phyloP scores from a whole-genome alignment of 1,284 basidiomycete genomes.

The Leccinum insigne region DNA sequence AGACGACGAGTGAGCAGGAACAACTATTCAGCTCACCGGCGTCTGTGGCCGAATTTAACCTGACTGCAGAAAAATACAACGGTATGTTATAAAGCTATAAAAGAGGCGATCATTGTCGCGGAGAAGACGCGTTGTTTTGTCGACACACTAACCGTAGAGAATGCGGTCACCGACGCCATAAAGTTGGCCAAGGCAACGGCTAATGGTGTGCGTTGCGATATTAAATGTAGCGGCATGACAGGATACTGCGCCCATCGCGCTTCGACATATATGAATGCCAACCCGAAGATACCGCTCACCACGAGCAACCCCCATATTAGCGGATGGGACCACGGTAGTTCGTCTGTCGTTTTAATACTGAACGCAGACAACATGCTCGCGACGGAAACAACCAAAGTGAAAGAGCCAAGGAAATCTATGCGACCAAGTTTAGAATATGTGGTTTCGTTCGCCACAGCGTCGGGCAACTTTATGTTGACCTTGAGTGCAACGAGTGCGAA shows the following conservation, averaged over 20 bases:
- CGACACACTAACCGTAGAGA: slow-evolving; percentile 67
- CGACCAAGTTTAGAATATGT: slow-evolving; percentile 59
- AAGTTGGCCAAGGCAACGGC: slow-evolving; percentile 83
- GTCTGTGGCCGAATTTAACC: slow-evolving; percentile 66
- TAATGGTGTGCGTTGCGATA: slow-evolving; percentile 75
- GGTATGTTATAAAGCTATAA: slow-evolving; percentile 85
- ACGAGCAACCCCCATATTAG: slow-evolving; percentile 66
- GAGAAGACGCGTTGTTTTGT: slow-evolving; percentile 22
- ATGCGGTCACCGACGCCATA: slow-evolving; percentile 71
- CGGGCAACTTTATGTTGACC: slow-evolving; percentile 69
- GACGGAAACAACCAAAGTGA: slow-evolving; percentile 75
- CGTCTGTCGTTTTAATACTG: slow-evolving; percentile 80
- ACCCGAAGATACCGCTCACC: slow-evolving; percentile 52
- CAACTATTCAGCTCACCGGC: slow-evolving; percentile 55
- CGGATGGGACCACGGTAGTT: slow-evolving; percentile 35
- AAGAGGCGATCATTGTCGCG: slow-evolving; percentile 35
- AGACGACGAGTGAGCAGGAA: slow-evolving; percentile 27
- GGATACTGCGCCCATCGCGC: neutral
- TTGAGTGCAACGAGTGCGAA: slow-evolving; percentile 69
- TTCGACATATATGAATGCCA: slow-evolving; percentile 44
- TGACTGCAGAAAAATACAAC: slow-evolving; percentile 89
- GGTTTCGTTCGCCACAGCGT: slow-evolving; percentile 58
- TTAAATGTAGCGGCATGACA: slow-evolving; percentile 81
- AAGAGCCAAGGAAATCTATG: slow-evolving; percentile 82
- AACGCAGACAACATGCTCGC: slow-evolving; percentile 76